A percentile compares a stretch with the other conserved stretches of the same genome.
Evolutionary conservation across 2,329 filamentous ascomycete species (phyloP).

Genomic region (Coniochaeta ligniaria): DNA sequence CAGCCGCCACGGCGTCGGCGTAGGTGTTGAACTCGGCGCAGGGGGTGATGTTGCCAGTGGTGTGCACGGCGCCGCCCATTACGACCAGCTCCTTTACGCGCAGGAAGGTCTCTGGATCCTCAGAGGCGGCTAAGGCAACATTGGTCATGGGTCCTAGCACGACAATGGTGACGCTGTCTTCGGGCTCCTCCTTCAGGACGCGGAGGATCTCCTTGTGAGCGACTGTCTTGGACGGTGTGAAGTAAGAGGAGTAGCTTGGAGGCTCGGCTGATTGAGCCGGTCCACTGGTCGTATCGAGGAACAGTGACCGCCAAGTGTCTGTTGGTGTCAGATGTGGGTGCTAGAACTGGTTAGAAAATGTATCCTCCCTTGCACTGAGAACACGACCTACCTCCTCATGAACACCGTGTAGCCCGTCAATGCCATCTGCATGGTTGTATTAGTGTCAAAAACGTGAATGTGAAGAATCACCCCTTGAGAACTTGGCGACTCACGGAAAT

Average conservation of each 20-base stretch:
- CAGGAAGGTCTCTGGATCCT: conserved; percentile 85
- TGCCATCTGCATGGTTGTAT: conserved; percentile 43
- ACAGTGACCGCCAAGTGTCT: conserved; percentile 68
- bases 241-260: conserved; percentile 49
- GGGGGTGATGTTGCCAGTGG: conserved; percentile 77
- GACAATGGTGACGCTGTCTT: conserved; percentile 81
- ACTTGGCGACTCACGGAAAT: conserved; percentile 63
- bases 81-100: conserved; percentile 85
- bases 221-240: conserved; percentile 65
- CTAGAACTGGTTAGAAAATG: conserved; percentile 22
- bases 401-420: conserved; percentile 70
- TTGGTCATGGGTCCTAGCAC: conserved; percentile 92
- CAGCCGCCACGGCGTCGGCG: conserved; percentile 74
- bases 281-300: conserved; percentile 33
- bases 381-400: conserved; percentile 45
- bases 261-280: conserved; percentile 25
- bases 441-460: not conserved
- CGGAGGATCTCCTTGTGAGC: conserved; percentile 87
- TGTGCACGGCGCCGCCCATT: conserved; percentile 83
- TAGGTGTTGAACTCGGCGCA: conserved; percentile 94
- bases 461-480: not conserved
- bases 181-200: conserved; percentile 72
- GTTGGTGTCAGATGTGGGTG: conserved; percentile 67
- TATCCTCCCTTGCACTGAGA: not conserved
- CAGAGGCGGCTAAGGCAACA: conserved; percentile 76